Conservation (phyloP, 2,329 filamentous ascomycete genomes). For the Metarhizium anisopliae region DNA sequence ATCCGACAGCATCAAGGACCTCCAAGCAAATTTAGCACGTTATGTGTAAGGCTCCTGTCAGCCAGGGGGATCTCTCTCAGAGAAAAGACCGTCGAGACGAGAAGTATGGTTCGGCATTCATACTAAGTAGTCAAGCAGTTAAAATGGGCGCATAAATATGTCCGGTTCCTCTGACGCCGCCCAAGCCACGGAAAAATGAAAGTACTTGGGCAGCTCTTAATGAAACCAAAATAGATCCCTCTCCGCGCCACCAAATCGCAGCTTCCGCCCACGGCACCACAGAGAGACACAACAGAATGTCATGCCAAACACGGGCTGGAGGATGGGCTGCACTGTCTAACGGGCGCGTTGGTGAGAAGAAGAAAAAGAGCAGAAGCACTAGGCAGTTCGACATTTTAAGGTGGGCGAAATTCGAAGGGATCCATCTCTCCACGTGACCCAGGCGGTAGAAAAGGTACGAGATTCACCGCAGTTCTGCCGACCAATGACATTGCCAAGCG, state of each 20-base stretch:
- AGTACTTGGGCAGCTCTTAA: slow-evolving; percentile 50
- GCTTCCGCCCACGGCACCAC: slow-evolving; percentile 52
- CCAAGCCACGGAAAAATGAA: slow-evolving; percentile 23
- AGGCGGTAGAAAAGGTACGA: not conserved
- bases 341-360: slow-evolving; percentile 57
- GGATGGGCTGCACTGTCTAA: slow-evolving; percentile 81
- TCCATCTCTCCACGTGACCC: slow-evolving; percentile 11
- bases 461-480: slow-evolving; percentile 11
- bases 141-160: slow-evolving; percentile 13
- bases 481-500: slow-evolving; percentile 1
- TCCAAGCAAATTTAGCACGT: no score
- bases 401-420: not conserved
- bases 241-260: slow-evolving; percentile 52
- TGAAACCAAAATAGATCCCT: slow-evolving; percentile 40
- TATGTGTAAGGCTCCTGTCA: no score
- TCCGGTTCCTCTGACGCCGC: slow-evolving; percentile 35
- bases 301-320: slow-evolving; percentile 44
- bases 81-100: no score
- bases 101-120: not conserved
- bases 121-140: not conserved
- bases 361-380: slow-evolving; percentile 27
- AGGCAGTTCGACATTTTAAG: not conserved
- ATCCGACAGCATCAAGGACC: no score
- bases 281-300: slow-evolving; percentile 56
- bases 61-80: no score